These are phyloP conservation scores for Coffea humblotiana DNA, from an alignment of 305 asterid species.

Conservation along the genomic window DNA sequence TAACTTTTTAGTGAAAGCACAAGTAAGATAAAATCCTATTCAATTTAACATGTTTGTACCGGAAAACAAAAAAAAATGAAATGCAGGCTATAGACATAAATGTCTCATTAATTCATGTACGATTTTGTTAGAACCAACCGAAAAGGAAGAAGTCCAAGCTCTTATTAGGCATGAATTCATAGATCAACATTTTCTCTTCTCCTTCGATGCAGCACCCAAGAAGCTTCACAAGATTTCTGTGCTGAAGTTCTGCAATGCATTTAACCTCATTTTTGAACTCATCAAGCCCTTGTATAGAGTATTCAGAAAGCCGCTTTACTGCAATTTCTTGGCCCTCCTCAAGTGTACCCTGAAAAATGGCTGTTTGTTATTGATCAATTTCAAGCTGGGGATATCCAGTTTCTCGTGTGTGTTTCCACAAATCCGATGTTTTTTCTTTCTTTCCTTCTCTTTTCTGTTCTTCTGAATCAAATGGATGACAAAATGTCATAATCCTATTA, in stretches of 20 bases:
- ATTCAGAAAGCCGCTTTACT: slow-evolving; percentile 26
- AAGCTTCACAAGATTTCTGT: slow-evolving; percentile 29
- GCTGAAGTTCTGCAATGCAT: slow-evolving; percentile 25
- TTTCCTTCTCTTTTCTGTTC: too few relatives aligned
- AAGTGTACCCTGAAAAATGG: slow-evolving; percentile 20
- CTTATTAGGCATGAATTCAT: too few relatives aligned
- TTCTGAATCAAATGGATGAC: background rate
- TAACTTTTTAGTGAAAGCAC: background rate
- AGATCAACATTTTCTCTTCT: slow-evolving; percentile 10
- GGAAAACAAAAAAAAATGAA: background rate
- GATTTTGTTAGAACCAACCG: background rate
- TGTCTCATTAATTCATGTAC: too few relatives aligned
- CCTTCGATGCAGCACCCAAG: slow-evolving; percentile 22
- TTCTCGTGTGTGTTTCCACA: background rate
- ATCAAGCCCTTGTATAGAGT: slow-evolving; percentile 21
- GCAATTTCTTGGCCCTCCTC: slow-evolving; percentile 26
- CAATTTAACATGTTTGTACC: background rate
- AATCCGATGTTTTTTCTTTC: background rate
- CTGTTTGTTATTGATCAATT: background rate
- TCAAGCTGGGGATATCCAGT: background rate
- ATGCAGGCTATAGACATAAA: background rate
- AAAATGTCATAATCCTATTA: too few relatives aligned
- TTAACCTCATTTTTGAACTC: slow-evolving; percentile 24
- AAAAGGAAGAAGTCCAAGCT: slow-evolving; percentile 19
- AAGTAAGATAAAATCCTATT: background rate